phyloP scores from a whole-genome alignment of 768 basidiomycete genomes.

The Mycena maculata region DNA sequence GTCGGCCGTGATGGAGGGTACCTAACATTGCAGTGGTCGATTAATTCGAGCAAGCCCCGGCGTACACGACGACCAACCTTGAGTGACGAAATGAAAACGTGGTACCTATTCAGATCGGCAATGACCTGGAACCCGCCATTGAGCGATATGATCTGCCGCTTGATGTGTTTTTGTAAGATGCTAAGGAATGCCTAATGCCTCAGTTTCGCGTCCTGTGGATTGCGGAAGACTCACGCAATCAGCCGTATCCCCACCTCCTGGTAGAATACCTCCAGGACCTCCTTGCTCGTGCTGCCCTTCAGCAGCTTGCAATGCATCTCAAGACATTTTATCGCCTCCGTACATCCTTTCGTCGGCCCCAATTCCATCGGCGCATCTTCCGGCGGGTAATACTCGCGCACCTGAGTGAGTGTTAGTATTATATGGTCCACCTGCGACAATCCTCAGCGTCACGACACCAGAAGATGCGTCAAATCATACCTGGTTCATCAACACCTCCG shows the following conservation, averaged over 20 bases:
- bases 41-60: too few relatives aligned
- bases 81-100: conserved; percentile 87
- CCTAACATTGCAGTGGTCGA: too few relatives aligned
- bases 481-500: conserved; percentile 96
- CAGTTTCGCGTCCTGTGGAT: neutral
- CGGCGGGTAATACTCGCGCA: conserved; percentile 91
- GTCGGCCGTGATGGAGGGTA: conserved; percentile 85
- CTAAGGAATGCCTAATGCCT: conserved; percentile 53
- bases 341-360: conserved; percentile 87
- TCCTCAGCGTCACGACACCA: neutral
- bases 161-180: conserved; percentile 96
- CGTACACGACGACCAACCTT: conserved; percentile 61
- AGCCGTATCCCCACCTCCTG: conserved; percentile 95
- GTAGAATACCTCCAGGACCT: conserved; percentile 97
- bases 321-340: conserved; percentile 89
- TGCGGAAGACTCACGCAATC: conserved; percentile 67
- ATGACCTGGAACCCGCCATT: conserved; percentile 96
- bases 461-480: conserved; percentile 48
- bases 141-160: conserved; percentile 95
- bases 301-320: conserved; percentile 92
- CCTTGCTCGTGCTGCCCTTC: conserved; percentile 93
- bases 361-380: conserved; percentile 85
- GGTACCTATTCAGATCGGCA: conserved; percentile 94
- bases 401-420: conserved; percentile 82
- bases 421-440: conserved; percentile 87